phyloP scores from a whole-genome alignment of 2,329 filamentous ascomycete species.

The Neobulgaria alba region DNA sequence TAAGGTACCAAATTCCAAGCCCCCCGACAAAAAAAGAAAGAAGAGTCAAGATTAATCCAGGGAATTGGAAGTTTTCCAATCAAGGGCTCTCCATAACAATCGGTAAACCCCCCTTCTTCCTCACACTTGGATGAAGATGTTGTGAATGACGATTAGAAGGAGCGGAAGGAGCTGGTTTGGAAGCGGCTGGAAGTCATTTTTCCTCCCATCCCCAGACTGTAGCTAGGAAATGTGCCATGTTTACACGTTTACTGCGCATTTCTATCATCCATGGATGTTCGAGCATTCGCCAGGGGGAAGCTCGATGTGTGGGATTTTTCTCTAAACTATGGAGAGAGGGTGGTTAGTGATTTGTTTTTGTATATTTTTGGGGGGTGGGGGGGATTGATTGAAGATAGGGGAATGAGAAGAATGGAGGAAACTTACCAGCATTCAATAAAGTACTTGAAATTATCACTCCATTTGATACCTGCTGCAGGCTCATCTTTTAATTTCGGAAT shows the following conservation, averaged over 20 bases:
- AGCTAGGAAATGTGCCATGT: slow-evolving; percentile 88
- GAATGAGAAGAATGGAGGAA: background rate
- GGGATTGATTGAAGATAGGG: no score
- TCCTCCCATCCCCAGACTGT: slow-evolving; percentile 94
- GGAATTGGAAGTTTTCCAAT: background rate
- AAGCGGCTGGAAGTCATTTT: background rate
- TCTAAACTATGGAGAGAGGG: slow-evolving; percentile 57
- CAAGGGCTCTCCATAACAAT: background rate
- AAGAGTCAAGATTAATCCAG: no score
- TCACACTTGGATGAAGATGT: background rate
- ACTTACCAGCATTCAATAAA: slow-evolving; percentile 98
- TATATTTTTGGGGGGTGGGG: slow-evolving; percentile 6
- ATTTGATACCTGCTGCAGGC: slow-evolving; percentile 77
- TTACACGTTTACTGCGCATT: slow-evolving; percentile 92
- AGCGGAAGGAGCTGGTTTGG: background rate
- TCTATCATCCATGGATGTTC: slow-evolving; percentile 99
- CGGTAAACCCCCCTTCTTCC: background rate
- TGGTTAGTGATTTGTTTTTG: slow-evolving; percentile 1
- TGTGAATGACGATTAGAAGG: background rate
- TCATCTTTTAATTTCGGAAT: slow-evolving; percentile 96
- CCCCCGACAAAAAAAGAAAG: no score
- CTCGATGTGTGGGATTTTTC: slow-evolving; percentile 79
- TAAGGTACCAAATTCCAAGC: background rate
- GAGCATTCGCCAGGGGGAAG: slow-evolving; percentile 96
- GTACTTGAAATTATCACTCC: slow-evolving; percentile 97